phyloP scores from a whole-genome alignment of 495 filamentous ascomycete species.

The Xylaria grammica region DNA sequence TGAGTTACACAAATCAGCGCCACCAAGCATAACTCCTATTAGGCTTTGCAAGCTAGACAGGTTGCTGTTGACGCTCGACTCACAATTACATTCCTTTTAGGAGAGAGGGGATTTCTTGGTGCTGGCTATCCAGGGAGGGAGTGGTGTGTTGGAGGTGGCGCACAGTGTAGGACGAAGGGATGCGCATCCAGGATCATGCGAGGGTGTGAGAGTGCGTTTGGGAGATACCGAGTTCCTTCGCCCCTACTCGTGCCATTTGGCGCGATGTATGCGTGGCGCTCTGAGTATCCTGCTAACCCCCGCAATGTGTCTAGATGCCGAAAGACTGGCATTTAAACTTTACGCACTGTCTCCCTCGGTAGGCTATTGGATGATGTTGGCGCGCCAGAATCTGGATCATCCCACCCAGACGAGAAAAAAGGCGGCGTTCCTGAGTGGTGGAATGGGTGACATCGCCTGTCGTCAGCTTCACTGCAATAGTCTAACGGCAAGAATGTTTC shows the following conservation, averaged over 20 bases:
- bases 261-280: neutral
- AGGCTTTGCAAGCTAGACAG: too few species aligned
- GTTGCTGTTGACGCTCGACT: too few species aligned
- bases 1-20: too few species aligned
- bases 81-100: neutral
- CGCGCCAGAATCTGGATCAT: conserved; percentile 3
- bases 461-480: conserved; percentile 6
- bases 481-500: conserved; percentile 18
- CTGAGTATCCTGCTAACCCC: conserved; percentile 26
- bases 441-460: conserved; percentile 7
- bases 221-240: conserved; percentile 18
- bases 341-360: conserved; percentile 22
- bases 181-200: neutral
- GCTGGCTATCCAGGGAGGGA: too few species aligned
- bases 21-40: too few species aligned
- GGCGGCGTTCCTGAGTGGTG: conserved; percentile 15
- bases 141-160: neutral
- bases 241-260: neutral
- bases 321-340: neutral
- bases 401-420: neutral
- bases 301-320: conserved; percentile 23
- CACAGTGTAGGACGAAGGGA: neutral
- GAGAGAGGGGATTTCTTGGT: neutral
- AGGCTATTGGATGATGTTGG: conserved; percentile 1
- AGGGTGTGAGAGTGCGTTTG: neutral